Conservation (phyloP, 345 rosid genomes). For the Corymbia maculata region DNA sequence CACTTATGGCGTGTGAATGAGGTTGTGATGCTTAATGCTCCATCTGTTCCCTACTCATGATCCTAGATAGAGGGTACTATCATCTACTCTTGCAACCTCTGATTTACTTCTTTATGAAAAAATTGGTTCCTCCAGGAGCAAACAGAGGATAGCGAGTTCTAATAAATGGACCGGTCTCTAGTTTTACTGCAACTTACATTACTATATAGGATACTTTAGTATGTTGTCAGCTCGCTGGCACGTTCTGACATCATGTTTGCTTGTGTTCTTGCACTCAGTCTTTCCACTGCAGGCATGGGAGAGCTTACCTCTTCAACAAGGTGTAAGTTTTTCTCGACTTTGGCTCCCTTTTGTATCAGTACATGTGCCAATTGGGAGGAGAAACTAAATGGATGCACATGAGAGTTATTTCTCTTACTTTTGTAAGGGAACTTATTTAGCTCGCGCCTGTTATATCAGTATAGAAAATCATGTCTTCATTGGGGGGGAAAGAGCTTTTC, state of each 20-base stretch:
- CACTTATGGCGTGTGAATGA: neutral
- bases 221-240: neutral
- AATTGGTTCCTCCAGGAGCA: neutral
- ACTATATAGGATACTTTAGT: neutral
- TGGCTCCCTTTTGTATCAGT: neutral
- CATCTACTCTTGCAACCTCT: neutral
- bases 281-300: slow-evolving; percentile 87
- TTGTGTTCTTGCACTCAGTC: slow-evolving; percentile 48
- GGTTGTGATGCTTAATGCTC: neutral
- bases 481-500: neutral
- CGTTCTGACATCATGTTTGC: slow-evolving; percentile 21
- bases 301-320: slow-evolving; percentile 91
- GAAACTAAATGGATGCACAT: neutral
- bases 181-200: neutral
- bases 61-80: neutral
- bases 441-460: neutral
- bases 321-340: slow-evolving; percentile 76
- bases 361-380: neutral
- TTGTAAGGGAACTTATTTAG: neutral
- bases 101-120: neutral
- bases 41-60: neutral
- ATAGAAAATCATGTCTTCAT: neutral
- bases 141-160: neutral
- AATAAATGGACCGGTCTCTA: neutral
- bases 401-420: neutral